phyloP scores from a whole-genome alignment of 1,284 basidiomycete genomes.

The Kwoniella shivajii region DNA sequence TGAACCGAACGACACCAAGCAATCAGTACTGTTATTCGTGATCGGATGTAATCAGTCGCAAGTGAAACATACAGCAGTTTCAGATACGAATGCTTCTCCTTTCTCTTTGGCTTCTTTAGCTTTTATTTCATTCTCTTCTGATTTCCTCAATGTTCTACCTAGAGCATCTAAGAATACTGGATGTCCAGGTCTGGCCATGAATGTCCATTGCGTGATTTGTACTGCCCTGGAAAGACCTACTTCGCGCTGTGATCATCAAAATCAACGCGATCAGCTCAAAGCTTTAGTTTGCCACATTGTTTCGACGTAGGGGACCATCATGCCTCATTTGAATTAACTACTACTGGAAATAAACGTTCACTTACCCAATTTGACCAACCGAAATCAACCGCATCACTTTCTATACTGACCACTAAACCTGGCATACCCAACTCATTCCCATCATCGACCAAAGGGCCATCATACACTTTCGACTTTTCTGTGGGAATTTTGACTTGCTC shows the following conservation, averaged over 20 bases:
- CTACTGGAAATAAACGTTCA: not conserved
- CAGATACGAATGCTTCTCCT: constrained; percentile 30
- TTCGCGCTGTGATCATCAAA: constrained; percentile 22
- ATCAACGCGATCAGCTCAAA: too few species aligned
- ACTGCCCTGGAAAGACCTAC: constrained; percentile 37
- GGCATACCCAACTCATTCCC: constrained; percentile 36
- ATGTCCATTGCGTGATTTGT: constrained; percentile 48
- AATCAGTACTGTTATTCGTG: not conserved
- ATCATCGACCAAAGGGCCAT: constrained; percentile 33
- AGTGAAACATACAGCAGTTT: constrained; percentile 31
- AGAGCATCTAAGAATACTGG: constrained; percentile 45
- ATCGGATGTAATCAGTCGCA: too few species aligned
- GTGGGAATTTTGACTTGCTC: constrained; percentile 6
- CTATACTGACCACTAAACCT: constrained; percentile 37
- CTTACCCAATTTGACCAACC: constrained; percentile 38
- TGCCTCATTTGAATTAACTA: not conserved
- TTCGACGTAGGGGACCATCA: too few species aligned
- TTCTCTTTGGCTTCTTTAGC: constrained; percentile 22
- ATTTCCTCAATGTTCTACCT: constrained; percentile 33
- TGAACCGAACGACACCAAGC: not conserved
- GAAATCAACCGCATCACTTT: constrained; percentile 45
- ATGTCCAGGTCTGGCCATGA: constrained; percentile 45
- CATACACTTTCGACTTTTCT: constrained; percentile 17
- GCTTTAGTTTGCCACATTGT: too few species aligned
- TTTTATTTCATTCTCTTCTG: constrained; percentile 26